These are phyloP conservation scores for Fomitopsis palustris DNA, from an alignment of 1,284 basidiomycete species.

Conservation along the genomic window DNA sequence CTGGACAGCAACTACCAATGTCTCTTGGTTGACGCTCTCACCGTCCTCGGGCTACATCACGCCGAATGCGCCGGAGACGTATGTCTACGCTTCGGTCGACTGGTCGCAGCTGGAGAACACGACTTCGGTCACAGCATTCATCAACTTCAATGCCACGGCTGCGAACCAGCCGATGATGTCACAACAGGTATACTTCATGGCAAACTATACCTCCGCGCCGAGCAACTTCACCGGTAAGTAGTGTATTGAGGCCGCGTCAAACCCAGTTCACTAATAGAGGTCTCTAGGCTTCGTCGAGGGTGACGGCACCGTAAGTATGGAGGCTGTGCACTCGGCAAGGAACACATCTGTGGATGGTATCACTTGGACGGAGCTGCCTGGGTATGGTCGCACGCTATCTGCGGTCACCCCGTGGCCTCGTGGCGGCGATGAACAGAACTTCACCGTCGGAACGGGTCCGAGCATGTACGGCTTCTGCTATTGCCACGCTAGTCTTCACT, in stretches of 20 bases:
- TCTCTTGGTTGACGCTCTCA: constrained; percentile 51
- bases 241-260: background rate
- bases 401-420: constrained; percentile 62
- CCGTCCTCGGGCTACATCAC: constrained; percentile 47
- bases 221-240: constrained; percentile 46
- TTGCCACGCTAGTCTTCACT: constrained; percentile 16
- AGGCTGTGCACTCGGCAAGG: constrained; percentile 54
- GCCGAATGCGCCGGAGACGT: constrained; percentile 44
- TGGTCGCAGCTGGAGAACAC: constrained; percentile 51
- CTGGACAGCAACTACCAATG: constrained; percentile 49
- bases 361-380: constrained; percentile 56
- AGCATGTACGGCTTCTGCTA: constrained; percentile 37
- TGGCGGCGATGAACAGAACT: constrained; percentile 47
- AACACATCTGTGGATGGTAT: constrained; percentile 51
- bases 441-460: constrained; percentile 58
- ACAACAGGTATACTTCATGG: constrained; percentile 34
- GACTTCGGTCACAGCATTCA: constrained; percentile 31
- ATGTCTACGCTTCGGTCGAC: constrained; percentile 57
- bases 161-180: constrained; percentile 33
- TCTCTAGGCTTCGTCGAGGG: constrained; percentile 58
- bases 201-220: constrained; percentile 36
- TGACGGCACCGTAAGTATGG: constrained; percentile 59
- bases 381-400: constrained; percentile 55
- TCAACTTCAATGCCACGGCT: constrained; percentile 47
- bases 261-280: background rate